Evolutionary conservation across 2,329 filamentous ascomycete genomes (phyloP).

Genomic region (Pseudogymnoascus sp.): DNA sequence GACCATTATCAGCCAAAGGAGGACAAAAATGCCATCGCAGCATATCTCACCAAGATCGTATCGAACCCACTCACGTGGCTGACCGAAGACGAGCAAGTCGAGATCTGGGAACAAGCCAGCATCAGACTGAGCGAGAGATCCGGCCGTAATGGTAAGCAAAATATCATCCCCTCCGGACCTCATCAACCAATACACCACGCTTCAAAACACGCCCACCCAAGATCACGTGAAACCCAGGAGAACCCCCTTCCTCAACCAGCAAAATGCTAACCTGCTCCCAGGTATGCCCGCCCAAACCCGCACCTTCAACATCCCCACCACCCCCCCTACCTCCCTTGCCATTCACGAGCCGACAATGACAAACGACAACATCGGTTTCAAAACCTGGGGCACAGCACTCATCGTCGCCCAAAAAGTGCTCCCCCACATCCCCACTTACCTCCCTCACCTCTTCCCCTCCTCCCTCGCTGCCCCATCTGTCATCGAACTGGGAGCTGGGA

Average conservation of each 20-base stretch:
- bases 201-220: neutral
- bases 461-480: conserved; percentile 26
- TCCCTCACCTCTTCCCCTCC: conserved; percentile 26
- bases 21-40: conserved; percentile 45
- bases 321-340: conserved; percentile 51
- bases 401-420: conserved; percentile 60
- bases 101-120: conserved; percentile 75
- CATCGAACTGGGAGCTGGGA: conserved; percentile 83
- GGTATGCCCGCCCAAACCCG: conserved; percentile 57
- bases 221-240: neutral
- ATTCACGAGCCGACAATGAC: conserved; percentile 84
- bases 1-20: conserved; percentile 28
- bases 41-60: conserved; percentile 63
- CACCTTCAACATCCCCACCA: conserved; percentile 47
- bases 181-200: conserved; percentile 14
- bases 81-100: conserved; percentile 41
- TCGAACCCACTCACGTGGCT: conserved; percentile 63
- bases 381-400: conserved; percentile 92
- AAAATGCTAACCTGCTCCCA: conserved; percentile 16
- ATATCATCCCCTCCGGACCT: neutral
- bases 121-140: conserved; percentile 76
- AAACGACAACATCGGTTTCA: conserved; percentile 79
- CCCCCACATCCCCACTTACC: conserved; percentile 26
- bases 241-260: neutral
- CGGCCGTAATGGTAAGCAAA: conserved; percentile 55